Conservation (phyloP, 2,329 filamentous ascomycete genomes). For the Lithohypha guttulata region DNA sequence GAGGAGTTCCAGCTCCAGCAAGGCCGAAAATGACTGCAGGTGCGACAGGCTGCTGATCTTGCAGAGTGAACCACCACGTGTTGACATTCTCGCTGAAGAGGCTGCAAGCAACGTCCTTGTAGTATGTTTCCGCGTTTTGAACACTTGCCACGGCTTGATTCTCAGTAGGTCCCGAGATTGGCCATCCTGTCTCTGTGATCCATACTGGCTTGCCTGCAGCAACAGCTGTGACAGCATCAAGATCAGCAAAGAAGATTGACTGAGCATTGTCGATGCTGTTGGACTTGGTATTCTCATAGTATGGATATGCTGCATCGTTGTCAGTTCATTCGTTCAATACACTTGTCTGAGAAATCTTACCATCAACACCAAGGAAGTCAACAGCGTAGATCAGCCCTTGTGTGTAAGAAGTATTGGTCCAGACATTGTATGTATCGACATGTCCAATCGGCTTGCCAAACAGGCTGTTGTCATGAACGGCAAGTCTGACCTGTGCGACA, state of each 20-base stretch:
- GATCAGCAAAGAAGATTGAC: constrained; percentile 57
- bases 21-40: constrained; percentile 26
- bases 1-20: constrained; percentile 24
- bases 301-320: too few species aligned
- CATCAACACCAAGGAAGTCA: constrained; percentile 77
- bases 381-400: constrained; percentile 53
- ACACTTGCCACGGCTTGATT: constrained; percentile 46
- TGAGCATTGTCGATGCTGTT: constrained; percentile 50
- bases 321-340: too few species aligned
- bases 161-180: constrained; percentile 43
- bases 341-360: too few species aligned
- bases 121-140: constrained; percentile 54
- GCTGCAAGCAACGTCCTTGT: constrained; percentile 50
- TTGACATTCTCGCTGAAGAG: constrained; percentile 30
- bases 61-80: constrained; percentile 36
- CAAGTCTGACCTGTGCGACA: constrained; percentile 56
- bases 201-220: constrained; percentile 50
- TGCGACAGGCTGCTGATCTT: constrained; percentile 22
- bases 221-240: constrained; percentile 48
- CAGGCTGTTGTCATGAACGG: constrained; percentile 53
- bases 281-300: constrained; percentile 56
- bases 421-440: constrained; percentile 81
- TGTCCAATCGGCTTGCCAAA: constrained; percentile 57
- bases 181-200: constrained; percentile 59
- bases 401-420: constrained; percentile 56